Percentiles rank a stretch among this genome's conserved stretches.
These are phyloP conservation scores for Aspergillus oerlinghausenensis DNA, from an alignment of 2,329 filamentous ascomycete species.

Conservation along the genomic window DNA sequence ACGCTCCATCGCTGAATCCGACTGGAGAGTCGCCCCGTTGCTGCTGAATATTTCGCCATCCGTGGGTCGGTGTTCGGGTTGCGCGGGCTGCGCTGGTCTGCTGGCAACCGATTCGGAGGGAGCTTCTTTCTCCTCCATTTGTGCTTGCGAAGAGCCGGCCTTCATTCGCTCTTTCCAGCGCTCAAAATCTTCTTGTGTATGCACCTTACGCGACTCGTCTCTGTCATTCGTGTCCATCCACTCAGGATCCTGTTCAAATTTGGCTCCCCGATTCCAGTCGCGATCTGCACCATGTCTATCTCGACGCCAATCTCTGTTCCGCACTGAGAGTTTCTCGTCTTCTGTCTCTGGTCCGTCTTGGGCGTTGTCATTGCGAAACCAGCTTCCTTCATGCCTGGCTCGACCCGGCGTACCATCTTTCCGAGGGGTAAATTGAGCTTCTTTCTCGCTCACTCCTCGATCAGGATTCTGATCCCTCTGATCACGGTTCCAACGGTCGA, in stretches of 20 bases:
- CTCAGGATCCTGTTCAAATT: slow-evolving; percentile 75
- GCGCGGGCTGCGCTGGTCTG: slow-evolving; percentile 35
- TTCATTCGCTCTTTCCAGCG: slow-evolving; percentile 93
- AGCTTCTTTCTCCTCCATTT: slow-evolving; percentile 41
- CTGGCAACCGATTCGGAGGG: slow-evolving; percentile 17
- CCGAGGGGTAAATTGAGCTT: slow-evolving; percentile 51
- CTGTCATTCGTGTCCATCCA: slow-evolving; percentile 74
- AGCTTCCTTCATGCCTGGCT: slow-evolving; percentile 66
- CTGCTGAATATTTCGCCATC: slow-evolving; percentile 51
- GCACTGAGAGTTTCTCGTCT: slow-evolving; percentile 44
- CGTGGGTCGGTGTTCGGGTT: slow-evolving; percentile 29
- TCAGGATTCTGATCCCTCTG: slow-evolving; percentile 50
- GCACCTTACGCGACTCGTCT: slow-evolving; percentile 64
- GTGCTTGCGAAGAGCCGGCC: slow-evolving; percentile 48
- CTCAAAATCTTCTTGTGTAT: slow-evolving; percentile 87
- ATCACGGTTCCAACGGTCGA: slow-evolving; percentile 51
- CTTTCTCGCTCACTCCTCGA: slow-evolving; percentile 51
- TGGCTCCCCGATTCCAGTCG: slow-evolving; percentile 51
- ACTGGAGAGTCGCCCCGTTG: slow-evolving; percentile 56
- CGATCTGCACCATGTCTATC: slow-evolving; percentile 45
- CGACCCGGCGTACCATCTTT: slow-evolving; percentile 58
- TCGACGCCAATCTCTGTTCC: slow-evolving; percentile 63
- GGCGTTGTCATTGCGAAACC: slow-evolving; percentile 60
- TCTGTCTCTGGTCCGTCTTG: slow-evolving; percentile 36
- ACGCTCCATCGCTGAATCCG: slow-evolving; percentile 68